Base-by-base conservation (phyloP, 78 protist genomes). In the Dictyostelium purpureum region DNA sequence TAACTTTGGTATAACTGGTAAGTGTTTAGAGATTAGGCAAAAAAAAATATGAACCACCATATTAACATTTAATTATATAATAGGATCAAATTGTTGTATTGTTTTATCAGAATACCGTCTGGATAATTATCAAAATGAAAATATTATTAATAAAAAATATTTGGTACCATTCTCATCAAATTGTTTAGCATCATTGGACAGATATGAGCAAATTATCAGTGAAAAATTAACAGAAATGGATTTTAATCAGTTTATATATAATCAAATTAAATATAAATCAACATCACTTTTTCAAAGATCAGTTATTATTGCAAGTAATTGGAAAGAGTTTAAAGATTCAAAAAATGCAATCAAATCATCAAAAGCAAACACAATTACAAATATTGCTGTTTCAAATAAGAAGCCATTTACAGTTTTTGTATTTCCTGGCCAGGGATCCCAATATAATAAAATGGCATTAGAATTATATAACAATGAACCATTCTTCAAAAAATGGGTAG, bases 1-100 rank as follows among this genome's bases (percentile, higher is more conserved):
- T 42, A 63, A 88, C 26, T 94, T 96, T 65, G 97, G 97, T 18
- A 78, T 94, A 26, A 93, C 94, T 18, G 97, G 97, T 19, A n/a
- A n/a, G n/a, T n/a, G n/a, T n/a, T n/a, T n/a, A n/a, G n/a, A n/a
- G n/a, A n/a, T n/a, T n/a, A n/a, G n/a, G n/a, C n/a, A n/a, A n/a
- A n/a, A n/a, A n/a, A n/a, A n/a, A n/a, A n/a, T n/a, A n/a, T n/a
- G n/a, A n/a, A n/a, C n/a, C n/a, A n/a, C n/a, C n/a, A n/a, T n/a
- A n/a, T n/a, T n/a, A n/a, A n/a, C n/a, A n/a, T n/a, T n/a, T n/a
- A n/a, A n/a, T n/a, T n/a, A n/a, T n/a, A n/a, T n/a, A n/a, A n/a
- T n/a, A n/a, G n/a, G n/a, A n/a, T 73, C 97, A 45, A 96, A 96
- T 45, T 76, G 69, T 35, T 96, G 94, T 37, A 31, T 83, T 6